phyloP scores from a whole-genome alignment of 495 filamentous ascomycete genomes.

The Aspergillus bridgeri region DNA sequence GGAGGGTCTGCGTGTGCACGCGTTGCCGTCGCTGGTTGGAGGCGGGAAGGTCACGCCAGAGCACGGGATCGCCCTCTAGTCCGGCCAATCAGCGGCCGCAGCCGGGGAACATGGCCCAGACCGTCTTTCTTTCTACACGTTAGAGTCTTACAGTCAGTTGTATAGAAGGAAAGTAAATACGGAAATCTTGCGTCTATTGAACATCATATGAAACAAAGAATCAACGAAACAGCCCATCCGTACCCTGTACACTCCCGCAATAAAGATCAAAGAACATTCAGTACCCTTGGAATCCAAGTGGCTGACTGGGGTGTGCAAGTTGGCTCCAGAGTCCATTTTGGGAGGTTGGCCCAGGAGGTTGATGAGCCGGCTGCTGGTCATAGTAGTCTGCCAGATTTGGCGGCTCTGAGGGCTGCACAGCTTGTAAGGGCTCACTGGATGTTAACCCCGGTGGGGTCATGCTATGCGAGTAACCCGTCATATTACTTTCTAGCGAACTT shows the following conservation, averaged over 20 bases:
- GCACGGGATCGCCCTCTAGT: neutral
- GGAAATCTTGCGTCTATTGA: too few relatives aligned
- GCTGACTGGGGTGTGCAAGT: constrained; percentile 7
- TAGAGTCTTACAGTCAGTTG: too few relatives aligned
- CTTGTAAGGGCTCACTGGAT: constrained; percentile 5
- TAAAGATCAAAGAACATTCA: constrained; percentile 2
- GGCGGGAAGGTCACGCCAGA: neutral
- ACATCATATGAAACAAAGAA: too few relatives aligned
- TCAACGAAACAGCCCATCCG: neutral
- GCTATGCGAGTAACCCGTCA: constrained; percentile 16
- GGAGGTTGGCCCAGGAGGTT: constrained; percentile 5
- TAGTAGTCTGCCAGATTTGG: constrained; percentile 17
- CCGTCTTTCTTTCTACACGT: too few relatives aligned
- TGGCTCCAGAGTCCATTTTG: constrained; percentile 16
- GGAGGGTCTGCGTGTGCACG: constrained; percentile 7
- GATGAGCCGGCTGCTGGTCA: constrained; percentile 13
- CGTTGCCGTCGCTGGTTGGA: constrained; percentile 1
- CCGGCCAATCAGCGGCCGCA: neutral
- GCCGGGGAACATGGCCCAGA: neutral
- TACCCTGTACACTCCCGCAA: too few relatives aligned
- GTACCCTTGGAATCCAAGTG: constrained; percentile 16
- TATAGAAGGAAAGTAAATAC: too few relatives aligned
- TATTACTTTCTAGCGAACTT: constrained; percentile 18
- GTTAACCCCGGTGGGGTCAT: constrained; percentile 15
- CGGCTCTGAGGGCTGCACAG: constrained; percentile 1